These are phyloP conservation scores for Oryza australiensis DNA, from an alignment of 176 grass and related monocot species.

Conservation along the genomic window DNA sequence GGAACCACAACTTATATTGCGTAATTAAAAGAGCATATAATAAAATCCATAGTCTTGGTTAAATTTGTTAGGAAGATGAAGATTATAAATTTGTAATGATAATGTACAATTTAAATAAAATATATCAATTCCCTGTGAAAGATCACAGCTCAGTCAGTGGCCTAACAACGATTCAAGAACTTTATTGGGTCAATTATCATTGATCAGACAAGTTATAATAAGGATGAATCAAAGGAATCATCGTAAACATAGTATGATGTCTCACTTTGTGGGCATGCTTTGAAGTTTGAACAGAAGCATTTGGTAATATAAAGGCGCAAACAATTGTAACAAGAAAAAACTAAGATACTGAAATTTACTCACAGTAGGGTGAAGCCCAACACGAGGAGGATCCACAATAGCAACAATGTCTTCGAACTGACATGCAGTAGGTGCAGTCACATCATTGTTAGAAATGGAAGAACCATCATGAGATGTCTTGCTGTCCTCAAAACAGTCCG, in stretches of 20 bases:
- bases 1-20: background rate
- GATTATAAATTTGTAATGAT: background rate
- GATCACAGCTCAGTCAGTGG: background rate
- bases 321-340: background rate
- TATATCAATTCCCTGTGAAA: background rate
- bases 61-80: background rate
- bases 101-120: background rate
- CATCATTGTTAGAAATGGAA: conserved; percentile 22
- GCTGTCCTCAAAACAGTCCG: conserved; percentile 29
- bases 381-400: conserved; percentile 93
- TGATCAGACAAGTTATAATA: background rate
- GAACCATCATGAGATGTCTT: conserved; percentile 25
- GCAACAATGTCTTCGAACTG: conserved; percentile 84
- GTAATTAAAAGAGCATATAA: background rate
- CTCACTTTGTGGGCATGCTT: background rate
- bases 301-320: background rate
- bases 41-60: background rate
- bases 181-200: background rate
- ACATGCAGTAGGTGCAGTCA: conserved; percentile 26
- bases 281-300: background rate
- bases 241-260: background rate
- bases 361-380: conserved; percentile 92
- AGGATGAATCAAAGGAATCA: background rate
- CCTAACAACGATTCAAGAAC: background rate
- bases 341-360: conserved; percentile 41